Conservation (phyloP, 2,329 filamentous ascomycete species). For the Arthroderma sp. region DNA sequence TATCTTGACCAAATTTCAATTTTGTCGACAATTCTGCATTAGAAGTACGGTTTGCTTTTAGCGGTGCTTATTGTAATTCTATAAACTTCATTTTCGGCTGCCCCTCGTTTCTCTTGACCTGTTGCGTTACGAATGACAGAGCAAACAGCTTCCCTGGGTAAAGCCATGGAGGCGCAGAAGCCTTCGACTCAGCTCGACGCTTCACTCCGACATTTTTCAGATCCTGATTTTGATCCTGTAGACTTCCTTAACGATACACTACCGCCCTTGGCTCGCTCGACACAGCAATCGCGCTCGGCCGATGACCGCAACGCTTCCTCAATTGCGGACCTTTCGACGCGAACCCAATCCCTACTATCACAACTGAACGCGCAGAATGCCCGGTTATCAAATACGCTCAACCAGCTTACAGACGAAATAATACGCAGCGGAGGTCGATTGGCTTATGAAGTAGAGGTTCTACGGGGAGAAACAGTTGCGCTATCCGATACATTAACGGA, state of each 20-base stretch:
- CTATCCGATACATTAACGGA: conserved; percentile 67
- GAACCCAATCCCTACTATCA: conserved; percentile 72
- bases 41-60: too few relatives aligned
- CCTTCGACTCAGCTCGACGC: conserved; percentile 52
- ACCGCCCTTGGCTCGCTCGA: conserved; percentile 48
- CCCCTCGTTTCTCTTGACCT: too few relatives aligned
- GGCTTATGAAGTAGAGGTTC: conserved; percentile 85
- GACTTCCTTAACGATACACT: conserved; percentile 73
- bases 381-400: conserved; percentile 65
- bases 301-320: conserved; percentile 39
- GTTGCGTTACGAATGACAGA: too few relatives aligned
- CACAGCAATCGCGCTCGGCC: conserved; percentile 24
- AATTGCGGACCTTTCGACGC: conserved; percentile 63
- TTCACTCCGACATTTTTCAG: conserved; percentile 61
- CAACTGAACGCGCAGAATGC: conserved; percentile 82
- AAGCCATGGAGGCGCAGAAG: neutral
- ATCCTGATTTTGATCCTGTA: conserved; percentile 65
- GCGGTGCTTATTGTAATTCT: too few relatives aligned
- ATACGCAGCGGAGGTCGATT: conserved; percentile 74
- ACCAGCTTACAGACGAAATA: conserved; percentile 88
- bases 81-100: too few relatives aligned
- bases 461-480: conserved; percentile 77
- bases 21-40: too few relatives aligned
- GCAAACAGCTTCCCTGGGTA: neutral
- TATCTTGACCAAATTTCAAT: too few relatives aligned